These are phyloP conservation scores for Curvularia eragrostidis DNA, from an alignment of 2,329 filamentous ascomycete genomes.

Conservation along the genomic window DNA sequence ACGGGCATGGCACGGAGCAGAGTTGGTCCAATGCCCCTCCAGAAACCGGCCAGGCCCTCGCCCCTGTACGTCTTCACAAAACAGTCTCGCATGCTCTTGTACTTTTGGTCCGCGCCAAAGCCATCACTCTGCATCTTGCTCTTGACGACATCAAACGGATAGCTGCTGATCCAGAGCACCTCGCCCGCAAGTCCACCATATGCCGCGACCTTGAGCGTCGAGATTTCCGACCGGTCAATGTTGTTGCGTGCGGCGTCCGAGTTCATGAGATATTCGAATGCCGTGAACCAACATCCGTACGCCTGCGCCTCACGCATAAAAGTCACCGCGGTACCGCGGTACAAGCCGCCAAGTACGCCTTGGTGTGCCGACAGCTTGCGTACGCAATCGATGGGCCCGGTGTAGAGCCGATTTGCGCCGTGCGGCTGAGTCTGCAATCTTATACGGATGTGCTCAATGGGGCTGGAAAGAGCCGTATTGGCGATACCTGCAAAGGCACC, in stretches of 20 bases:
- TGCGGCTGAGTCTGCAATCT: slow-evolving; percentile 95
- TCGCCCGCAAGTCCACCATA: slow-evolving; percentile 96
- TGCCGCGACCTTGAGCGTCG: slow-evolving; percentile 82
- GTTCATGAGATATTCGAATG: slow-evolving; percentile 98
- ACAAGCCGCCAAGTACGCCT: slow-evolving; percentile 75
- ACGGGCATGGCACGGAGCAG: slow-evolving; percentile 95
- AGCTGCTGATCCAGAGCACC: slow-evolving; percentile 89
- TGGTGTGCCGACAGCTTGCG: slow-evolving; percentile 76
- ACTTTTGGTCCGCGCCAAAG: slow-evolving; percentile 75
- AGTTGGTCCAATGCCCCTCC: slow-evolving; percentile 92
- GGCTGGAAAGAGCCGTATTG: slow-evolving; percentile 85
- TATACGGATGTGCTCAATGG: slow-evolving; percentile 97
- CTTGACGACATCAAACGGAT: slow-evolving; percentile 97
- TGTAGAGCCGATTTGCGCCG: slow-evolving; percentile 77
- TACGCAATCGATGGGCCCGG: slow-evolving; percentile 87
- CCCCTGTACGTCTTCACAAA: slow-evolving; percentile 80
- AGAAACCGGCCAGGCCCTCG: slow-evolving; percentile 85
- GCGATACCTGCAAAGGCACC: slow-evolving; percentile 92
- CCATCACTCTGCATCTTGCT: slow-evolving; percentile 99
- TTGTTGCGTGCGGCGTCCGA: slow-evolving; percentile 79
- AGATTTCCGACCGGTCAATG: slow-evolving; percentile 76
- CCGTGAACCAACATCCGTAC: slow-evolving; percentile 93
- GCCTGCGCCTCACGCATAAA: slow-evolving; percentile 88
- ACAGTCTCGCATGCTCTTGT: slow-evolving; percentile 84
- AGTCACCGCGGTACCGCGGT: slow-evolving; percentile 87